Evolutionary conservation across 1,139 yeast species (phyloP), one percentile per base, ranked within the genome.

Genomic region (Yarrowia galli): DNA sequence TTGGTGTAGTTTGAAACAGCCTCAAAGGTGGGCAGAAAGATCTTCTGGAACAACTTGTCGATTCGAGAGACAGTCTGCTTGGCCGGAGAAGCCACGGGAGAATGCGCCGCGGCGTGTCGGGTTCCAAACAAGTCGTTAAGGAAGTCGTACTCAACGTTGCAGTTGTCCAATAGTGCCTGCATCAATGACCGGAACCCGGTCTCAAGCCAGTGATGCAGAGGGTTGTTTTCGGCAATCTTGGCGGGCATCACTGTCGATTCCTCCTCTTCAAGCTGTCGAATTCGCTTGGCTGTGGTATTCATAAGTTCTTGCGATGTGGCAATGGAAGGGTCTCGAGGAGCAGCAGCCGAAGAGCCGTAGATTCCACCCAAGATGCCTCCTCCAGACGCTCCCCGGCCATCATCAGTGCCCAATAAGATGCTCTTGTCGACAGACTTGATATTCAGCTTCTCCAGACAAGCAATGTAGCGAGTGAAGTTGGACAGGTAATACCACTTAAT

Each of bases 401-500:
- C 61, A 13, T 71, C 77, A 4, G 77, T 77, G 1, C 90, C 91
- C 56, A 88, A 79, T 2, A 87, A 80, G 68, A 83, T 82, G 42
- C 80, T 80, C 69, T 79, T 81, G 72, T 87, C 92, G 32, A 87
- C 83, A 40, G 79, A 79, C 68, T 83, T 83, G 25, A 85, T 73
- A 67, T 82, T 85, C 69, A 90, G 78, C 70, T 87, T 87, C 70
- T 91, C 91, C 69, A 95, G 79, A 0, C 97, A 88, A 72, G 89
- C 85, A 67, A 89, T 79, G 77, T 93, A 95, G 72, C 95, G 87
- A 28, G 89, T 87, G 75, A 95, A 93, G 72, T 90, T 85, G 67
- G 89, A 84, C 69, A 84, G 83, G 76, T 95, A 95, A 79, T 95
- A 95, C 99, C 99, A 95, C 73, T 85, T 83, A 92, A 93, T 92